These are phyloP conservation scores for Protomyces gravidus DNA, from an alignment of 1,139 yeast species.

Conservation along the genomic window DNA sequence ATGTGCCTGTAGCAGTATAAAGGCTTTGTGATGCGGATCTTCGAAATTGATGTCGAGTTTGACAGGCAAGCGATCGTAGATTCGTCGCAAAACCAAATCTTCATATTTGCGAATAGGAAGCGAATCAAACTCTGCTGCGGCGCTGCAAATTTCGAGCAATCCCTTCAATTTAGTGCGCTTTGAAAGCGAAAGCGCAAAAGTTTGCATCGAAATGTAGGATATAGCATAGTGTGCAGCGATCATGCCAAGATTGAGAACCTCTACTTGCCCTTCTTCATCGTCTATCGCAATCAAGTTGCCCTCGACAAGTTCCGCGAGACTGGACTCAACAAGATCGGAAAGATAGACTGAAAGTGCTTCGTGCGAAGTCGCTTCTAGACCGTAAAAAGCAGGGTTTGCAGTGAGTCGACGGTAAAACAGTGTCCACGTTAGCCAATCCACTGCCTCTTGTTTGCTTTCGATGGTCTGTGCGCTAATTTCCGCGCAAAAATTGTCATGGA, in stretches of 20 bases:
- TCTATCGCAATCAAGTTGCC: slow-evolving; percentile 61
- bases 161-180: slow-evolving; percentile 57
- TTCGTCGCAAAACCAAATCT: slow-evolving; percentile 46
- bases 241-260: slow-evolving; percentile 64
- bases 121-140: slow-evolving; percentile 65
- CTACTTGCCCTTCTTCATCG: slow-evolving; percentile 47
- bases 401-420: slow-evolving; percentile 76
- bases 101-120: slow-evolving; percentile 64
- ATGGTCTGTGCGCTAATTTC: slow-evolving; percentile 69
- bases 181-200: slow-evolving; percentile 51
- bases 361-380: slow-evolving; percentile 59
- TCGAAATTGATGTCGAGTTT: slow-evolving; percentile 44
- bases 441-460: slow-evolving; percentile 70
- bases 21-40: slow-evolving; percentile 63
- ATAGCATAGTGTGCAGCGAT: slow-evolving; percentile 71
- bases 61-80: slow-evolving; percentile 61
- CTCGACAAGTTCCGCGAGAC: slow-evolving; percentile 60
- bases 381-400: slow-evolving; percentile 84
- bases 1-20: slow-evolving; percentile 74
- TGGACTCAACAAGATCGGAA: slow-evolving; percentile 76
- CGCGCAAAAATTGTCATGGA: slow-evolving; percentile 64
- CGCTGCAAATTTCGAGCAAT: slow-evolving; percentile 60
- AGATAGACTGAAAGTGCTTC: slow-evolving; percentile 72
- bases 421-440: slow-evolving; percentile 85
- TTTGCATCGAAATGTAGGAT: slow-evolving; percentile 62